A percentile compares a stretch with the other conserved stretches of the same genome.
Evolutionary conservation across 192 early-diverging fungal species (phyloP).

Genomic region (Coemansia sp.): DNA sequence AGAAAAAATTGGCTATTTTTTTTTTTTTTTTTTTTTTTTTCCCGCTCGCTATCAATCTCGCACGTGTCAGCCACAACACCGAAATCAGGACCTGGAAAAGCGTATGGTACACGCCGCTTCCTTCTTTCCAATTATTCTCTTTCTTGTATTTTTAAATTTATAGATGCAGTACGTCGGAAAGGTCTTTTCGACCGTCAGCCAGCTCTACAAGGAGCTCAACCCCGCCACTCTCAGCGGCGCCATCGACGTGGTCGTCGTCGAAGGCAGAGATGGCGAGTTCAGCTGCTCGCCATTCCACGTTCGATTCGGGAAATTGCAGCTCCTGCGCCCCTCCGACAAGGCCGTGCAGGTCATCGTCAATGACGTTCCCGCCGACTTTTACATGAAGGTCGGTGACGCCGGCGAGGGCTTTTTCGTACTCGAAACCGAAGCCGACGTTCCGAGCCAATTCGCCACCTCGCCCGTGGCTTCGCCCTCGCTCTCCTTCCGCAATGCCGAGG

Average conservation of each 20-base stretch:
- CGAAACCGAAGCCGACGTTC: conserved; percentile 86
- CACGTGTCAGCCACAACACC: background rate
- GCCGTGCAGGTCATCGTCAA: conserved; percentile 87
- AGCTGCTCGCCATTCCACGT: conserved; percentile 97
- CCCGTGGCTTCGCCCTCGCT: conserved; percentile 70
- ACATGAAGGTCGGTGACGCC: conserved; percentile 97
- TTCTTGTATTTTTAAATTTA: conserved; percentile 1
- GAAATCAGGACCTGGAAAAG: background rate
- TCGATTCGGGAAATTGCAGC: conserved; percentile 93
- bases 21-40: too few species aligned
- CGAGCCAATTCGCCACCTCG: conserved; percentile 90
- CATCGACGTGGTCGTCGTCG: conserved; percentile 96
- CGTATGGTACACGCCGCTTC: background rate
- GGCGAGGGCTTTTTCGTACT: conserved; percentile 99
- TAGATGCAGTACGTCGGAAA: conserved; percentile 64
- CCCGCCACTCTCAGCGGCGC: conserved; percentile 96
- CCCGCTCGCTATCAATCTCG: background rate
- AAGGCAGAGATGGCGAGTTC: conserved; percentile 77
- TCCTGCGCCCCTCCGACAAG: conserved; percentile 90
- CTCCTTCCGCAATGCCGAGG: conserved; percentile 23
- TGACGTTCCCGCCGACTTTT: conserved; percentile 65
- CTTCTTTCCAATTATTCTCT: background rate
- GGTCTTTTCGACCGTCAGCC: conserved; percentile 74
- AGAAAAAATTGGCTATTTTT: too few species aligned
- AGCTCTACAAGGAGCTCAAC: conserved; percentile 95